phyloP scores from a whole-genome alignment of 306 rosid species.

The Fragaria iinumae region DNA sequence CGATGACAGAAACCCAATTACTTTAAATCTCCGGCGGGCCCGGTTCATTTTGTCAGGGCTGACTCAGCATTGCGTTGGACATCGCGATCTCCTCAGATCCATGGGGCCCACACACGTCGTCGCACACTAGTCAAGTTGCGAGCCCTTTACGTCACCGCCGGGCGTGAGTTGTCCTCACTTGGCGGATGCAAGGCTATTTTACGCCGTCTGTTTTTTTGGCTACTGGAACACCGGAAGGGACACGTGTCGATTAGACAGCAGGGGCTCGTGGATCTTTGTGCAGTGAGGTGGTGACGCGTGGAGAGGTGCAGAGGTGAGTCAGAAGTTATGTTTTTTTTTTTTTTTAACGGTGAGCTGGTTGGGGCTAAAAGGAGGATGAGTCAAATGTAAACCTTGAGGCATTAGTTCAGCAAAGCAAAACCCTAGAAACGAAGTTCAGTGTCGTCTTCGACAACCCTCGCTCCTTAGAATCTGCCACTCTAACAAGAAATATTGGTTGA shows the following conservation, averaged over 20 bases:
- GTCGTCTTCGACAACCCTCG: background rate
- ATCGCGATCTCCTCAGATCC: constrained; percentile 11
- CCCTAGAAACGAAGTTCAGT: too few species aligned
- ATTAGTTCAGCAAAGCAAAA: background rate
- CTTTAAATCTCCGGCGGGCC: constrained; percentile 18
- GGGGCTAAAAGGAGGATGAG: background rate
- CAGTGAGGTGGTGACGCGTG: background rate
- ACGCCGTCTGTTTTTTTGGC: background rate
- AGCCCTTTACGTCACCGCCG: background rate
- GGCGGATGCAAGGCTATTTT: background rate
- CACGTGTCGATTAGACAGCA: background rate
- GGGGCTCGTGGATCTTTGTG: background rate
- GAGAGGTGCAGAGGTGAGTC: background rate
- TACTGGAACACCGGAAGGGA: background rate
- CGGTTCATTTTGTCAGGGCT: background rate
- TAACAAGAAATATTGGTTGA: background rate
- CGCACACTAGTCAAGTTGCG: constrained; percentile 36
- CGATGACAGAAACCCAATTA: background rate
- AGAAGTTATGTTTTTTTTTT: background rate
- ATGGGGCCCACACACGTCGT: constrained; percentile 28
- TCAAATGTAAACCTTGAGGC: background rate
- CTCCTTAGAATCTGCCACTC: background rate
- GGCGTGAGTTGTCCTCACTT: constrained; percentile 11
- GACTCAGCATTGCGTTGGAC: constrained; percentile 59
- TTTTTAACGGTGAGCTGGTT: background rate